Conservation (phyloP, 208 protist species). For the Leishmania major region DNA sequence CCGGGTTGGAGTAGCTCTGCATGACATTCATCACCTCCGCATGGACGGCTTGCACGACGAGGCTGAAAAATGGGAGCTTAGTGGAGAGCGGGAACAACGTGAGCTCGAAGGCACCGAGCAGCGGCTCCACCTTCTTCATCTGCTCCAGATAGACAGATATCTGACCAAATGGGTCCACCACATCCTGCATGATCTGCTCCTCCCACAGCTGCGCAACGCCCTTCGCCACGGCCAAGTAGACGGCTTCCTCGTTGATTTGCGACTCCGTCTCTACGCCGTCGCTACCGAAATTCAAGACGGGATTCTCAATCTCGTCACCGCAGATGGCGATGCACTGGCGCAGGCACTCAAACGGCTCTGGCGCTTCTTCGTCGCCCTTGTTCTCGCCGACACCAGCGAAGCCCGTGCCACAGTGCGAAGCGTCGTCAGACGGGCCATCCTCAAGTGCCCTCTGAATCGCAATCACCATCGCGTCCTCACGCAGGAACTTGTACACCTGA, state of each 20-base stretch:
- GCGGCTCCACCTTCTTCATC: constrained; percentile 85
- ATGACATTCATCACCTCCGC: constrained; percentile 78
- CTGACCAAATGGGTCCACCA: constrained; percentile 73
- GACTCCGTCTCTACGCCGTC: constrained; percentile 58
- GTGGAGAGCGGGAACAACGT: constrained; percentile 81
- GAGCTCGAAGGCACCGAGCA: constrained; percentile 83
- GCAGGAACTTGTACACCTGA: constrained; percentile 64
- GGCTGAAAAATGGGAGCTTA: constrained; percentile 75
- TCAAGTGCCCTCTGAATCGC: constrained; percentile 80
- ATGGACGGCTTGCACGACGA: constrained; percentile 74
- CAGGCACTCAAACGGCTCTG: constrained; percentile 61
- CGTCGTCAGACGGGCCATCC: constrained; percentile 38
- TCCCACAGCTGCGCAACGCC: constrained; percentile 74
- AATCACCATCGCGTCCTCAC: constrained; percentile 68
- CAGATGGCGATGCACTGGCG: constrained; percentile 82
- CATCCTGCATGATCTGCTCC: constrained; percentile 84
- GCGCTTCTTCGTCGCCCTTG: constrained; percentile 23
- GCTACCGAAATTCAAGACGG: constrained; percentile 55
- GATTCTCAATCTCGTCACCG: constrained; percentile 55
- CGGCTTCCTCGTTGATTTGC: constrained; percentile 59
- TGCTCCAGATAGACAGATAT: constrained; percentile 79
- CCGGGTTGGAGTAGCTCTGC: constrained; percentile 58
- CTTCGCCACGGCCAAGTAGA: constrained; percentile 53
- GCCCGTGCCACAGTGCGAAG: neutral
- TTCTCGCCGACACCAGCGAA: neutral